These are phyloP conservation scores for Aspergillus udagawae DNA, from an alignment of 2,329 filamentous ascomycete genomes.

Conservation along the genomic window DNA sequence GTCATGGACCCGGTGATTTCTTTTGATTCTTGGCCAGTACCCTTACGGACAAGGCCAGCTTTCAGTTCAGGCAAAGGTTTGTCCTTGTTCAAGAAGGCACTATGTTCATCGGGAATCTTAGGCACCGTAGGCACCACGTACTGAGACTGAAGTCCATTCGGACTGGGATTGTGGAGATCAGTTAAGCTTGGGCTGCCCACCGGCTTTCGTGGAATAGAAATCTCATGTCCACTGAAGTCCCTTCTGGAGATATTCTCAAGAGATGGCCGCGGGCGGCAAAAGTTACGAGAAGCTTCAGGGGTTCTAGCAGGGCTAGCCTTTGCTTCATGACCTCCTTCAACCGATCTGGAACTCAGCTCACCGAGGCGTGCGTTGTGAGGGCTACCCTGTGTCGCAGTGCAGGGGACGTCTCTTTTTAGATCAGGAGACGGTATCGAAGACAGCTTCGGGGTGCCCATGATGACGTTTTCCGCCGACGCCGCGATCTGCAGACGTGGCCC, in stretches of 20 bases:
- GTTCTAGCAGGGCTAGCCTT: neutral
- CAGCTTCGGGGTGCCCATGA: constrained; percentile 18
- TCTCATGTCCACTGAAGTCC: constrained; percentile 9
- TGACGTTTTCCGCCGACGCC: constrained; percentile 22
- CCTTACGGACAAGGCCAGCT: neutral
- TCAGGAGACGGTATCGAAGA: neutral
- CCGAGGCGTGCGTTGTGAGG: neutral
- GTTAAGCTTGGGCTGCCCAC: constrained; percentile 3
- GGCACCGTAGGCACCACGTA: constrained; percentile 6
- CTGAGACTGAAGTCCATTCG: neutral
- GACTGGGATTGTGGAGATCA: constrained; percentile 1
- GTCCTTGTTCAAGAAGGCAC: neutral
- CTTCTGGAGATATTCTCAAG: constrained; percentile 8
- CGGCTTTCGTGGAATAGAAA: constrained; percentile 11
- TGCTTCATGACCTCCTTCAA: neutral
- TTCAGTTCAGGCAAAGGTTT: neutral
- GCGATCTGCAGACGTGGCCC: constrained; percentile 26
- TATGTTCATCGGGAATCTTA: constrained; percentile 6
- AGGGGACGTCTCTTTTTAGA: neutral
- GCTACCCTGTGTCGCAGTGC: neutral
- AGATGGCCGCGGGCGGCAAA: constrained; percentile 10
- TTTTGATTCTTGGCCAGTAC: too few relatives aligned
- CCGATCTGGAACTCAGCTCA: neutral
- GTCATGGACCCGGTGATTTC: neutral
- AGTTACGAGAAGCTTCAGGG: constrained; percentile 2